Evolutionary conservation across 768 basidiomycete species (phyloP), one percentile per base, ranked within the genome.

Genomic region (Rossbeevera mucosa): DNA sequence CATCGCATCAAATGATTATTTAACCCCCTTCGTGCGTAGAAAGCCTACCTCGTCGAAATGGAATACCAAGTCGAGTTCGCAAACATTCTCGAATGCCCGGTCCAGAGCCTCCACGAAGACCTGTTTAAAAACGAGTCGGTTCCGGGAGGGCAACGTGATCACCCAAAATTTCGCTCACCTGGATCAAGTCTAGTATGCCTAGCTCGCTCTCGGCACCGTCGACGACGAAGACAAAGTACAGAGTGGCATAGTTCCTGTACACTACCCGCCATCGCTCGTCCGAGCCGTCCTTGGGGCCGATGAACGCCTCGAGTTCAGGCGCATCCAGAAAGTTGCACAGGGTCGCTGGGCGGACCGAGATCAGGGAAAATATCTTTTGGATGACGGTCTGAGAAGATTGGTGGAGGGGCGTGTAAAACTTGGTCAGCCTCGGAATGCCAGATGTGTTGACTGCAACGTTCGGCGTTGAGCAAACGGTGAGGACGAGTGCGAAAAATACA

Each of bases 91-190:
- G 65, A 98, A 99, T 14, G 92, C 85, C 31, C 93, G 78, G 70
- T 99, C 96, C 30, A 99, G 78, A 3, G 91, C 87, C 74, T 99
- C 96, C 52, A 99, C 96, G 63, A 99, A 93, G 16, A 99, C 96
- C 94, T 53, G 43, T 36, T 38, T 40, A 11, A 38, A 20, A 38
- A 38, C 18, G 9, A 18, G 1, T 5, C 36, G 36, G 36, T 18
- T 38, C 2, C 36, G 36, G 7, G 36, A n/a, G 36, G 36, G 36
- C 36, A 6, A 5, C 36, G 36, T 20, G 36, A 0, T 2, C 36
- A 3, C 36, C 33, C 18, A 9, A 38, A 20, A 18, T 36, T 28
- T 14, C 11, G 53, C 83, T 53, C 62, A 94, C 94, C 79, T 99
- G 96, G 46, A 99, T 97, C 55, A 99, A 72, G 66, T 99, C 96